phyloP scores from a whole-genome alignment of 768 basidiomycete genomes.

The Collybia nuda region DNA sequence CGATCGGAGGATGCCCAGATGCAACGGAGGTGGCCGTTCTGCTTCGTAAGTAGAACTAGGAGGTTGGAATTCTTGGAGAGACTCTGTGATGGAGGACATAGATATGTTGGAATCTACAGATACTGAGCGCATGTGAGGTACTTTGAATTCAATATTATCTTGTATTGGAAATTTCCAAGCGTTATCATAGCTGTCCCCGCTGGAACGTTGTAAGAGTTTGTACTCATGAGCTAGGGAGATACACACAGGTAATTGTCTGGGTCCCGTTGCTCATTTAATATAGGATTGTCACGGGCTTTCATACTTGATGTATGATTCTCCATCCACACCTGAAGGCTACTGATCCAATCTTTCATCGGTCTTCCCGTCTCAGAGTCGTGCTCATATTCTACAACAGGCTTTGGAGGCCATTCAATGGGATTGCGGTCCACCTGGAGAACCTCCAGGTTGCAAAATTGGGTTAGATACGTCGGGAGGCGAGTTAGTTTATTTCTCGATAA shows the following conservation, averaged over 20 bases:
- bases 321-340: constrained; percentile 74
- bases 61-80: constrained; percentile 26
- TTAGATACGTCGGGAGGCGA: constrained; percentile 75
- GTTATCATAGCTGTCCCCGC: constrained; percentile 39
- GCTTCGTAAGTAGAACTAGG: constrained; percentile 18
- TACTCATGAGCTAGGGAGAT: constrained; percentile 1
- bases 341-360: constrained; percentile 72
- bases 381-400: constrained; percentile 45
- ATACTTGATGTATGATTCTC: constrained; percentile 42
- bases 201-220: constrained; percentile 15
- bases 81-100: constrained; percentile 44
- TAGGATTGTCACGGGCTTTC: constrained; percentile 48
- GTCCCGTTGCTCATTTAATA: constrained; percentile 43
- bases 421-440: constrained; percentile 89
- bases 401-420: constrained; percentile 92
- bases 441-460: constrained; percentile 68
- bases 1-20: constrained; percentile 42
- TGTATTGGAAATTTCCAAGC: constrained; percentile 43
- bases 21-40: constrained; percentile 46
- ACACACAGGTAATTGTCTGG: constrained; percentile 41
- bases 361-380: constrained; percentile 43
- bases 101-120: constrained; percentile 62
- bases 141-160: constrained; percentile 33
- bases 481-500: constrained; percentile 84
- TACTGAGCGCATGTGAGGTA: constrained; percentile 55